Evolutionary conservation across 257 asterid genomes (phyloP).

Genomic region (Ehretia macrophylla): DNA sequence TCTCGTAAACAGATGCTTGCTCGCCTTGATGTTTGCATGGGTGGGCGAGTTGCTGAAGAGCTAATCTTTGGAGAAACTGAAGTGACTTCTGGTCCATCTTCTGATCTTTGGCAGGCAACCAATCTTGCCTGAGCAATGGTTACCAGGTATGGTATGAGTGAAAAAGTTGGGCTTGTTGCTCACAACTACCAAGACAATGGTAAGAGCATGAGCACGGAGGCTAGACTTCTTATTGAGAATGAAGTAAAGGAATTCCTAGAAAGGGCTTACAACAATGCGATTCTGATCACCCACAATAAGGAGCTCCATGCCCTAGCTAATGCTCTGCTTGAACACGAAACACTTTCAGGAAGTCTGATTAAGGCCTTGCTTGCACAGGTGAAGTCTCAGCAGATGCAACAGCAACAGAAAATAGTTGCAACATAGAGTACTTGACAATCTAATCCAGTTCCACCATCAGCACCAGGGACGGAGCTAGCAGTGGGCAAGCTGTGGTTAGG

Average conservation of each 20-base stretch:
- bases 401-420: slow-evolving; percentile 30
- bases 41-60: no score
- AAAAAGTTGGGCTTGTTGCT: slow-evolving; percentile 64
- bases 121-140: slow-evolving; percentile 78
- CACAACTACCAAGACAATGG: slow-evolving; percentile 79
- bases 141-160: slow-evolving; percentile 80
- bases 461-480: no score
- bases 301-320: slow-evolving; percentile 82
- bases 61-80: slow-evolving; percentile 80
- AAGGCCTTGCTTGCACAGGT: slow-evolving; percentile 51
- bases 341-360: slow-evolving; percentile 75
- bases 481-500: no score
- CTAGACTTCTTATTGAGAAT: slow-evolving; percentile 65
- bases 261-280: slow-evolving; percentile 66
- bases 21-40: no score
- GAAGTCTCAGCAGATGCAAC: slow-evolving; percentile 30
- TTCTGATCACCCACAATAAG: slow-evolving; percentile 52
- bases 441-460: slow-evolving; percentile 31
- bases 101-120: slow-evolving; percentile 72
- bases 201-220: slow-evolving; percentile 89
- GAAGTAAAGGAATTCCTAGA: slow-evolving; percentile 64
- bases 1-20: no score
- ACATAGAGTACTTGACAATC: no score
- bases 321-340: slow-evolving; percentile 76
- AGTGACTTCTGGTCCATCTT: slow-evolving; percentile 82